A percentile compares a stretch with the other conserved stretches of the same genome.
Conservation (phyloP, 164 flowering plant species). For the Berberis vulgaris region DNA sequence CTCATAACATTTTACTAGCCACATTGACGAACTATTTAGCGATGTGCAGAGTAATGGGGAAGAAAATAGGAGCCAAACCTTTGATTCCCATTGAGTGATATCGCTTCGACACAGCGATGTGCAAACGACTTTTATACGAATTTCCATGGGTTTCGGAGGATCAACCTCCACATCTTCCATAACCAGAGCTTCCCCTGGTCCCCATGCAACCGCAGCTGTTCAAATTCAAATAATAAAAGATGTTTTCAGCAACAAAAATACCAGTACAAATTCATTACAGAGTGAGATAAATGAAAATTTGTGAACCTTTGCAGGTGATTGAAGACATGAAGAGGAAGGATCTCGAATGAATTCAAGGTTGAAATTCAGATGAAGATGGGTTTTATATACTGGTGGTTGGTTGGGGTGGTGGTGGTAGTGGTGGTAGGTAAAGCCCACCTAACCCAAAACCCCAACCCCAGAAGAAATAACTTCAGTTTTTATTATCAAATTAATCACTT, state of each 20-base stretch:
- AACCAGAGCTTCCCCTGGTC: constrained; percentile 60
- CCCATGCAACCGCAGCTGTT: constrained; percentile 84
- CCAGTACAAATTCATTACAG: not conserved
- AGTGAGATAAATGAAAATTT: not conserved
- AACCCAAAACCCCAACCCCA: not conserved
- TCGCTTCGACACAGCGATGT: constrained; percentile 93
- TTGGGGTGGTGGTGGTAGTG: not conserved
- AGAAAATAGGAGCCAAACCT: constrained; percentile 24
- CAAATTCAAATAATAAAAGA: not conserved
- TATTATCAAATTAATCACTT: too few species aligned
- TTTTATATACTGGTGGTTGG: not conserved
- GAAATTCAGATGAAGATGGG: not conserved
- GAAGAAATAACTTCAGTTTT: too few species aligned
- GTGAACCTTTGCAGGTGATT: constrained; percentile 18
- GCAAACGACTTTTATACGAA: constrained; percentile 67
- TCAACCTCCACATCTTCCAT: constrained; percentile 76
- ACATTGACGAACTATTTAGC: too few species aligned
- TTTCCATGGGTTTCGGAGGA: constrained; percentile 69
- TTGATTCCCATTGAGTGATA: constrained; percentile 72
- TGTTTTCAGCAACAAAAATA: not conserved
- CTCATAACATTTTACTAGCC: too few species aligned
- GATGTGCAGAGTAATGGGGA: too few species aligned
- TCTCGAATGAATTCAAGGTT: not conserved
- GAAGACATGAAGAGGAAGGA: constrained; percentile 6
- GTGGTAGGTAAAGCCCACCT: constrained; percentile 5